Evolutionary conservation across 2,329 filamentous ascomycete genomes (phyloP).

Genomic region (Colletotrichum magnum): DNA sequence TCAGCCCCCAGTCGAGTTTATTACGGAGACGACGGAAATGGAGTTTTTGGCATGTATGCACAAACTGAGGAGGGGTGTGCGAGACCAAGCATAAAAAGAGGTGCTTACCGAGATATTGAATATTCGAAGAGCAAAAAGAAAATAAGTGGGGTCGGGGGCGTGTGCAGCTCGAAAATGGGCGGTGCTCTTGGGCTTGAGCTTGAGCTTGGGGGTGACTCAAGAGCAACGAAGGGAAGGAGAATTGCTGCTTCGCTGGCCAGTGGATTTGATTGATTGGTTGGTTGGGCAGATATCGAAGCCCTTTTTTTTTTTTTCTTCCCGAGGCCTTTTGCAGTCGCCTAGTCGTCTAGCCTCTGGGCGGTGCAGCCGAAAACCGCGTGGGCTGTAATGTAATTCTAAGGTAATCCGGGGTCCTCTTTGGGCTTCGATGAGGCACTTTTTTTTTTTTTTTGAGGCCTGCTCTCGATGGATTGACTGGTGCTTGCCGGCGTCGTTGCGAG

Average conservation of each 20-base stretch:
- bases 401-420: conserved; percentile 8
- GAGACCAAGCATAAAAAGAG: neutral
- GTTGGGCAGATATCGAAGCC: conserved; percentile 9
- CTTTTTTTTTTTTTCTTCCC: neutral
- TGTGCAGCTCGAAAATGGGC: conserved; percentile 27
- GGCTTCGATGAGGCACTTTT: conserved; percentile 10
- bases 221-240: neutral
- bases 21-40: neutral
- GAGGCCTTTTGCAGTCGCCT: neutral
- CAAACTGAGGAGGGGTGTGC: conserved; percentile 3
- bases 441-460: conserved; percentile 33
- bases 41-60: neutral
- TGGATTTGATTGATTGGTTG: conserved; percentile 8
- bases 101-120: neutral
- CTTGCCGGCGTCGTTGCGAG: conserved; percentile 12
- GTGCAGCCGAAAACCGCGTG: conserved; percentile 4
- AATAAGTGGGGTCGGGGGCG: conserved; percentile 8
- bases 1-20: conserved; percentile 12
- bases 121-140: neutral
- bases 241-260: neutral
- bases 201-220: too few relatives aligned
- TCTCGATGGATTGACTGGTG: conserved; percentile 13
- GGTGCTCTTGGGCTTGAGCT: neutral
- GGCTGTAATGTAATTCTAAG: conserved; percentile 10
- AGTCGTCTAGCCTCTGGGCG: conserved; percentile 22